phyloP scores from a whole-genome alignment of 2,329 filamentous ascomycete genomes.

The Fusarium temperatum region DNA sequence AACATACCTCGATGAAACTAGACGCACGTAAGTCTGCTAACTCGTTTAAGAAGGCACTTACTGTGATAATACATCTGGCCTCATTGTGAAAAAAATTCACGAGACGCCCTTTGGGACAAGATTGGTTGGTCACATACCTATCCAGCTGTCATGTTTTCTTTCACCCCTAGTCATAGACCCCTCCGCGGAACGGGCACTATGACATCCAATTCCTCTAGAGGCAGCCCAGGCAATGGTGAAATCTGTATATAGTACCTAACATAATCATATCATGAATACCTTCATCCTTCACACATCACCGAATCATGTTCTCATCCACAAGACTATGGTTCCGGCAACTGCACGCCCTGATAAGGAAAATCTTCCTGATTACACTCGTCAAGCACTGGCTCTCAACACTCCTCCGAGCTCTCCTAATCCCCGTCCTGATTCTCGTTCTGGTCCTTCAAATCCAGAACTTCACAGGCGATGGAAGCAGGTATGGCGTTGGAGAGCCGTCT shows the following conservation, averaged over 20 bases:
- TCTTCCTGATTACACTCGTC: not conserved
- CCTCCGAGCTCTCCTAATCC: not conserved
- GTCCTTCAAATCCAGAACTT: constrained; percentile 11
- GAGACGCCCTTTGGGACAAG: not conserved
- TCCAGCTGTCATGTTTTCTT: not conserved
- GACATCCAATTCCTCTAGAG: not conserved
- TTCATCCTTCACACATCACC: not conserved
- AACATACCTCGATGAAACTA: not conserved
- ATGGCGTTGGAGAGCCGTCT: constrained; percentile 5
- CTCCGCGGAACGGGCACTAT: not conserved
- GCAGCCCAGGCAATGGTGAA: not conserved
- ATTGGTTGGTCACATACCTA: not conserved
- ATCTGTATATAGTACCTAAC: not conserved
- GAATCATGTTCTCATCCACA: constrained; percentile 2
- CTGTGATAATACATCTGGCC: not conserved
- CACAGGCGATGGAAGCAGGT: constrained; percentile 2
- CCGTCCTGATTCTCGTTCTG: constrained; percentile 1
- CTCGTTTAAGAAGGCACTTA: not conserved
- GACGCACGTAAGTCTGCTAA: not conserved
- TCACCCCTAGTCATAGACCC: not conserved
- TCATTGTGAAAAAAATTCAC: not conserved
- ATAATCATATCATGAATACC: not conserved
- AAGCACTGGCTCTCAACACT: constrained; percentile 6
- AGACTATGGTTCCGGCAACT: constrained; percentile 1
- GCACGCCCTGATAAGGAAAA: constrained; percentile 2